Evolutionary conservation across 805 yeast genomes (phyloP).

Genomic region (Yamadazyma phyllophila): DNA sequence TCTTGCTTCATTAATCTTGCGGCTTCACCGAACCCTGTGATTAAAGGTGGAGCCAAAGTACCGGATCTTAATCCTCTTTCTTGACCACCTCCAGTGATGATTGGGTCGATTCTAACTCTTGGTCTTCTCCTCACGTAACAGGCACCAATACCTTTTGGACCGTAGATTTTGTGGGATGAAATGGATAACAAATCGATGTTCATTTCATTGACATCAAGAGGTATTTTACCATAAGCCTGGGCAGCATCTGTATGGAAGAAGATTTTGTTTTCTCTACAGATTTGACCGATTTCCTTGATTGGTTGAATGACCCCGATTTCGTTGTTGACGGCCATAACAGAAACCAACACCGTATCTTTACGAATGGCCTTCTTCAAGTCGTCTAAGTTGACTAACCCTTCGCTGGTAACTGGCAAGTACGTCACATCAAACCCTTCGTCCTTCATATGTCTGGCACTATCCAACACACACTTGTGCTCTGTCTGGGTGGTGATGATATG

Average conservation of each 20-base stretch:
- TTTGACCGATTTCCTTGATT: slow-evolving; percentile 83
- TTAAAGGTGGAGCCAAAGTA: slow-evolving; percentile 94
- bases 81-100: slow-evolving; percentile 97
- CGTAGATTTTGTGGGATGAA: slow-evolving; percentile 94
- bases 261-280: slow-evolving; percentile 83
- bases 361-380: slow-evolving; percentile 80
- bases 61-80: slow-evolving; percentile 98
- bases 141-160: slow-evolving; percentile 98
- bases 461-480: slow-evolving; percentile 98
- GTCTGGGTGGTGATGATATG: slow-evolving; percentile 96
- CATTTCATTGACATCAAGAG: slow-evolving; percentile 87
- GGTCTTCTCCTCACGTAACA: slow-evolving; percentile 95
- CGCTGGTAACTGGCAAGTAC: slow-evolving; percentile 75
- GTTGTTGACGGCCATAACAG: slow-evolving; percentile 96
- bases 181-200: slow-evolving; percentile 92
- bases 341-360: slow-evolving; percentile 86
- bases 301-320: slow-evolving; percentile 99
- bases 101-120: slow-evolving; percentile 92
- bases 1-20: slow-evolving; percentile 79
- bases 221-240: slow-evolving; percentile 94
- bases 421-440: slow-evolving; percentile 98
- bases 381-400: slow-evolving; percentile 78
- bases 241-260: slow-evolving; percentile 98
- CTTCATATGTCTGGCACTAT: slow-evolving; percentile 89
- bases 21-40: slow-evolving; percentile 97